These are phyloP conservation scores for Capsicum pubescens DNA, from an alignment of 257 asterid species.

Conservation along the genomic window DNA sequence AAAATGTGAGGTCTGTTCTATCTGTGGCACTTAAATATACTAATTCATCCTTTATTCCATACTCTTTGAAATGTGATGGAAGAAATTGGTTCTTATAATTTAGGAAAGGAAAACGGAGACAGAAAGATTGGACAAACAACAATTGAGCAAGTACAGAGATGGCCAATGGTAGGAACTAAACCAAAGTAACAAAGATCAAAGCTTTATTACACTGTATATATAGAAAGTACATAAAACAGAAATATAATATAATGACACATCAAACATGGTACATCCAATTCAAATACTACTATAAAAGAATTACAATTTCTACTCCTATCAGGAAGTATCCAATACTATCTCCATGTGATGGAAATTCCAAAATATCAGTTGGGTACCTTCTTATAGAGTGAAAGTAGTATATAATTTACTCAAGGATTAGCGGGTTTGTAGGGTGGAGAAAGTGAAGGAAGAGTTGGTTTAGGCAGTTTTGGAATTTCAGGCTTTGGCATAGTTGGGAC, in stretches of 20 bases:
- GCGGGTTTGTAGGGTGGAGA: neutral
- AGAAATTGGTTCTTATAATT: neutral
- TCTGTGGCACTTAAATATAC: neutral
- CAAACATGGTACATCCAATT: neutral
- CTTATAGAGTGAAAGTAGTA: neutral
- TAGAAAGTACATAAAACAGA: no score
- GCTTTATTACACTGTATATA: no score
- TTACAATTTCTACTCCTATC: neutral
- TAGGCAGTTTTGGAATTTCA: neutral
- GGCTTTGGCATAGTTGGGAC: neutral
- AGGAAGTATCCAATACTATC: neutral
- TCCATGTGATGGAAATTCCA: neutral
- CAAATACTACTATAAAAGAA: neutral
- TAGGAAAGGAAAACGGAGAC: neutral
- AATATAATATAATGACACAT: neutral
- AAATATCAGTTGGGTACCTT: neutral
- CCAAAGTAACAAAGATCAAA: neutral
- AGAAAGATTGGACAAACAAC: neutral
- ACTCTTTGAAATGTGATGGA: slow-evolving; percentile 9
- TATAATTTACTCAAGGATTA: neutral
- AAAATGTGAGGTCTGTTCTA: neutral
- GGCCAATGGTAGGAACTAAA: neutral
- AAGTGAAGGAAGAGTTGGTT: neutral
- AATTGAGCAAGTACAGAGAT: neutral
- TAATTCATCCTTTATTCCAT: neutral